These are phyloP conservation scores for Lenzites betulinus DNA, from an alignment of 768 basidiomycete species.

Conservation along the genomic window DNA sequence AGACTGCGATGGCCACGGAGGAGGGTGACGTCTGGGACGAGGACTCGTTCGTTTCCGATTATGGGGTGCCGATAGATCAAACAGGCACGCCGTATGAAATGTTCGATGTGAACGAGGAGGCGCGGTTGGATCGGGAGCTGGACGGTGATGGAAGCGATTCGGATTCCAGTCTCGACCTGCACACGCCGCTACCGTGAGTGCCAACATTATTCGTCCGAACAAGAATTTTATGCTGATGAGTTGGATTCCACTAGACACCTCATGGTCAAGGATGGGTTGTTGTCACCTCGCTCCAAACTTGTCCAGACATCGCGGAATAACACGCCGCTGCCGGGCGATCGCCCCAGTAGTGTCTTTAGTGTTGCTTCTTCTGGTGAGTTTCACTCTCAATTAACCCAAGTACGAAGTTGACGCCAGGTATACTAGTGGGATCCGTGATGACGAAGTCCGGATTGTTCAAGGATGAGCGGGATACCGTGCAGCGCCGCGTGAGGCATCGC, in stretches of 20 bases:
- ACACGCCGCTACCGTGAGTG: constrained; percentile 43
- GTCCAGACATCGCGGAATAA: constrained; percentile 26
- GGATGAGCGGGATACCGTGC: constrained; percentile 39
- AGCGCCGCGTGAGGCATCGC: constrained; percentile 38
- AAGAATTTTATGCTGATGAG: background rate
- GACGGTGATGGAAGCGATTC: constrained; percentile 34
- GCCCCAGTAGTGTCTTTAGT: constrained; percentile 31
- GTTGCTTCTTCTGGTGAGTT: constrained; percentile 30
- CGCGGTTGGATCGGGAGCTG: constrained; percentile 28
- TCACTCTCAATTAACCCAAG: background rate
- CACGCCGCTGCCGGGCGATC: constrained; percentile 20
- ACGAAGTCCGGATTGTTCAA: constrained; percentile 39
- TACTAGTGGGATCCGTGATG: constrained; percentile 28
- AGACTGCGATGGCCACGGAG: constrained; percentile 14
- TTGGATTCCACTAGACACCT: constrained; percentile 33
- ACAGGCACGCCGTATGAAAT: constrained; percentile 27
- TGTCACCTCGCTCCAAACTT: constrained; percentile 44
- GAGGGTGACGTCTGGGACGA: constrained; percentile 29
- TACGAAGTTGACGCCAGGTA: background rate
- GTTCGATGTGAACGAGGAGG: constrained; percentile 29
- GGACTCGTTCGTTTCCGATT: constrained; percentile 31
- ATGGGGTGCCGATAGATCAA: constrained; percentile 32
- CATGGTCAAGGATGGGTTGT: constrained; percentile 42
- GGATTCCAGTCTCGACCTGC: constrained; percentile 41
- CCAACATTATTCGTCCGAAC: background rate